Base-by-base conservation (phyloP, 108 stramenopile species). In the Mayamaea pseudoterrestris region DNA sequence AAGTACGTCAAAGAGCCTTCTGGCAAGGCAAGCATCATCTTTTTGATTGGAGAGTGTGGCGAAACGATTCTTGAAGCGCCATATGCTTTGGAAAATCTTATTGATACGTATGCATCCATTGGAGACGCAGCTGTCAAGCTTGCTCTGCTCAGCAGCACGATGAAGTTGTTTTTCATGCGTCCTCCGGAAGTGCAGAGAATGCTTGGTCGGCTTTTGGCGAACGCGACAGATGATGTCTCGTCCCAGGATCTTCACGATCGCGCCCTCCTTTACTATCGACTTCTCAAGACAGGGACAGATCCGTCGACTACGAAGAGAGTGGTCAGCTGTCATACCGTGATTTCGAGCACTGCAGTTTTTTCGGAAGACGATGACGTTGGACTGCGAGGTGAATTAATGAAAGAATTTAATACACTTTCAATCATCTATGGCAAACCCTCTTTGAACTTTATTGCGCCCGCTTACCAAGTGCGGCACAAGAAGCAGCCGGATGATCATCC, bases 1-100 rank as follows among this genome's bases (percentile, higher is more conserved):
- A 73, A 71, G 37, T 82, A 80, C 35, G 59, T 93, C 2, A 63
- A 68, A 26, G 88, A 93, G 41, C 70, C 80, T n/a, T 49, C 29
- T 20, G 98, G 96, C 20, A 93, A 90, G 43, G 92, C 96, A 20
- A 86, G 88, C 27, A 61, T 95, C 30, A 71, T 99, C 25, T 96
- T 88, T 65, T 64, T 99, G 52, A 48, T 98, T 13, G 98, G 96
- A n/a, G 96, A 99, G 68, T 97, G 87, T 57, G 96, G 97, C 12
- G 82, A 79, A 12, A 58, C 85, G 22, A 70, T 98, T 25, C 50
- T 62, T 17, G 93, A 95, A 41, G 96, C 97, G 1, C 98, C 98
- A 0, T 99, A 99, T 67, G 69, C 91, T n/a, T 58, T 99, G 35
- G 98, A 99, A 63, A 87, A 79, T 41, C 63, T 93, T 23, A 88